Conservation (phyloP, 805 yeast genomes). For the Ogataea polymorpha region DNA sequence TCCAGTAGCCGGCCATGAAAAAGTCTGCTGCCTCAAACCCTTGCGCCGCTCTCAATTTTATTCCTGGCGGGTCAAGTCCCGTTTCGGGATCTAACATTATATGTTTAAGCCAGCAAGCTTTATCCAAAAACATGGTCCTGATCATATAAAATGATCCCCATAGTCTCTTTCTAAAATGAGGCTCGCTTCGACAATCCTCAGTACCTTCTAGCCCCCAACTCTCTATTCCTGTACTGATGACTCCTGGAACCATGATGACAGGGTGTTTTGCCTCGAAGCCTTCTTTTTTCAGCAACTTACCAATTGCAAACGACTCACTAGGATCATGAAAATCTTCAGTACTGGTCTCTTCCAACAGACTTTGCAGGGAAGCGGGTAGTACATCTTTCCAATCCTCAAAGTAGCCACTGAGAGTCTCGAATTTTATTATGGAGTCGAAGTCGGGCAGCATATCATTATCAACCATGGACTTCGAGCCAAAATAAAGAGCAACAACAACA, state of each 20-base stretch:
- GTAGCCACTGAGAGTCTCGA: constrained; percentile 56
- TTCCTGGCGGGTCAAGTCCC: constrained; percentile 86
- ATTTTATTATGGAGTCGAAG: constrained; percentile 46
- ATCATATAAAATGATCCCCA: constrained; percentile 99
- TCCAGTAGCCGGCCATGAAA: constrained; percentile 97
- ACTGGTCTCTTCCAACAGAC: constrained; percentile 56
- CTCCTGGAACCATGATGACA: constrained; percentile 94
- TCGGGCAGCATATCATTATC: constrained; percentile 43
- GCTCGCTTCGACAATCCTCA: constrained; percentile 75
- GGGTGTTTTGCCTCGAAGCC: constrained; percentile 61
- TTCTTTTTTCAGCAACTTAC: constrained; percentile 54
- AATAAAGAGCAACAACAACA: constrained; percentile 56
- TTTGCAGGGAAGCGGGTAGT: constrained; percentile 63
- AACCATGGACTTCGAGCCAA: constrained; percentile 45
- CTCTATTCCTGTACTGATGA: constrained; percentile 90
- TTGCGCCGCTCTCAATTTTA: constrained; percentile 83
- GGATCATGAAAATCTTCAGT: constrained; percentile 49
- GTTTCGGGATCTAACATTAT: constrained; percentile 86
- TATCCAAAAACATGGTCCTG: constrained; percentile 86
- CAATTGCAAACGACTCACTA: constrained; percentile 86
- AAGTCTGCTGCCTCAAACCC: constrained; percentile 97
- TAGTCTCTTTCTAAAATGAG: constrained; percentile 83
- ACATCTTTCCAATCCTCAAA: constrained; percentile 71
- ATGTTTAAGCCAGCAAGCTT: constrained; percentile 90
- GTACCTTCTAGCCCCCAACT: constrained; percentile 83